Percentiles rank a stretch among this genome's conserved stretches.
Conservation (phyloP, 2,329 filamentous ascomycete genomes). For the Microcyclospora tardicrescens region DNA sequence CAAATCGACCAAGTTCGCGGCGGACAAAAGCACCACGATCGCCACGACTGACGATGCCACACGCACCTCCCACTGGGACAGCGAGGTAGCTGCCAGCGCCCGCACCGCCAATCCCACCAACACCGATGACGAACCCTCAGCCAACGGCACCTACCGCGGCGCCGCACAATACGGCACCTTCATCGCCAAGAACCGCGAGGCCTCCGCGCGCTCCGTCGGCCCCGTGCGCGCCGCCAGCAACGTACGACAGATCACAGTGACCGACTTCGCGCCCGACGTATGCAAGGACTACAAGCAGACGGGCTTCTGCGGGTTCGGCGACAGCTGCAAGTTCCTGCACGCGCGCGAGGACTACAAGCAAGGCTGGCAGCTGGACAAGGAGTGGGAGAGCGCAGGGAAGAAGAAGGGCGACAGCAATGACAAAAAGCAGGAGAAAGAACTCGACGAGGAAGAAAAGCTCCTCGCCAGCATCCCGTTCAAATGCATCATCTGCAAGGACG, state of each 20-base stretch:
- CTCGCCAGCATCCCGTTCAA: constrained; percentile 78
- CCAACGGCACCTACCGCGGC: constrained; percentile 62
- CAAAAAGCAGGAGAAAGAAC: constrained; percentile 32
- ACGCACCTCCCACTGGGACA: constrained; percentile 79
- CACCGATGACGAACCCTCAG: constrained; percentile 15
- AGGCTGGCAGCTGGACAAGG: constrained; percentile 87
- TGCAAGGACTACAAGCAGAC: constrained; percentile 91
- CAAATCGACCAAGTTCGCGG: constrained; percentile 34
- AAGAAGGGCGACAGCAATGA: constrained; percentile 43
- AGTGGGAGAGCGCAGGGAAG: constrained; percentile 78
- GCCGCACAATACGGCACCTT: constrained; percentile 59
- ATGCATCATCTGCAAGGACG: constrained; percentile 70
- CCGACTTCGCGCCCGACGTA: constrained; percentile 81
- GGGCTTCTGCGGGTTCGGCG: constrained; percentile 59
- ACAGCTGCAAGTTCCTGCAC: constrained; percentile 72
- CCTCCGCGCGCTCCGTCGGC: constrained; percentile 52
- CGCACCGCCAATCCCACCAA: constrained; percentile 4
- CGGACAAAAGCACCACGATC: constrained; percentile 50
- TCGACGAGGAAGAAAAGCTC: constrained; percentile 53
- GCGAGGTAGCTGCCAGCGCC: constrained; percentile 42
- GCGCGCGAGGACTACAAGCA: constrained; percentile 69
- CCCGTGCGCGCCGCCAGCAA: constrained; percentile 83
- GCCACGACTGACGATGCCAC: constrained; percentile 72
- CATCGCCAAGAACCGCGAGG: constrained; percentile 69
- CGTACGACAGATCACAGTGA: constrained; percentile 78